phyloP scores from a whole-genome alignment of 257 asterid species.

The Eucommia ulmoides region DNA sequence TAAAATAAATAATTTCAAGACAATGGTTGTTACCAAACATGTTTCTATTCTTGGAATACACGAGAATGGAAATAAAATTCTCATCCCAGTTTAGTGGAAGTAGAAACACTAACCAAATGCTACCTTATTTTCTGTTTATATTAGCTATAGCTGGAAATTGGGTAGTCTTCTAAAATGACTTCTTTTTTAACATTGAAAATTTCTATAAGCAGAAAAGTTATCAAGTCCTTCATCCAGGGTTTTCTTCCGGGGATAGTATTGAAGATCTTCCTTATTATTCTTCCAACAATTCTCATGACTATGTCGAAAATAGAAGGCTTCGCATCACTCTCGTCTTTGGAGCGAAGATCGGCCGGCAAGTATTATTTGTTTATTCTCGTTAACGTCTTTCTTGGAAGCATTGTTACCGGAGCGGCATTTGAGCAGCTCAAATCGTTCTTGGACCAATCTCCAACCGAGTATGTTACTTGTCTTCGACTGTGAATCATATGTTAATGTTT shows the following conservation, averaged over 20 bases:
- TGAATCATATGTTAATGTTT: slow-evolving; percentile 1
- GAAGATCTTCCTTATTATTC: slow-evolving; percentile 50
- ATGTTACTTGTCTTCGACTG: slow-evolving; percentile 6
- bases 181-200: not conserved
- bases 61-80: too few relatives aligned
- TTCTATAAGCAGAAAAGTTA: slow-evolving; percentile 28
- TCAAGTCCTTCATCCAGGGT: slow-evolving; percentile 62
- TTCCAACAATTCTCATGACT: slow-evolving; percentile 52
- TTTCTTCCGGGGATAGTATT: slow-evolving; percentile 77
- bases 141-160: not conserved
- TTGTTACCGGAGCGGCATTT: slow-evolving; percentile 79
- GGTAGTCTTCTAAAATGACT: too few relatives aligned
- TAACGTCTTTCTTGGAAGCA: slow-evolving; percentile 80
- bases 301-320: slow-evolving; percentile 75
- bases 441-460: slow-evolving; percentile 61
- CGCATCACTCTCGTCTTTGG: slow-evolving; percentile 53
- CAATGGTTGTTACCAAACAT: too few relatives aligned
- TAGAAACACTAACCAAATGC: too few relatives aligned
- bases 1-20: too few relatives aligned
- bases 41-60: too few relatives aligned
- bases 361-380: slow-evolving; percentile 67
- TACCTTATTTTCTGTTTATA: not conserved
- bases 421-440: slow-evolving; percentile 60
- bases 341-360: slow-evolving; percentile 63
- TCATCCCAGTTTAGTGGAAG: too few relatives aligned